phyloP scores from a whole-genome alignment of 352 stramenopile species.

The Globisporangium paroecandrum region DNA sequence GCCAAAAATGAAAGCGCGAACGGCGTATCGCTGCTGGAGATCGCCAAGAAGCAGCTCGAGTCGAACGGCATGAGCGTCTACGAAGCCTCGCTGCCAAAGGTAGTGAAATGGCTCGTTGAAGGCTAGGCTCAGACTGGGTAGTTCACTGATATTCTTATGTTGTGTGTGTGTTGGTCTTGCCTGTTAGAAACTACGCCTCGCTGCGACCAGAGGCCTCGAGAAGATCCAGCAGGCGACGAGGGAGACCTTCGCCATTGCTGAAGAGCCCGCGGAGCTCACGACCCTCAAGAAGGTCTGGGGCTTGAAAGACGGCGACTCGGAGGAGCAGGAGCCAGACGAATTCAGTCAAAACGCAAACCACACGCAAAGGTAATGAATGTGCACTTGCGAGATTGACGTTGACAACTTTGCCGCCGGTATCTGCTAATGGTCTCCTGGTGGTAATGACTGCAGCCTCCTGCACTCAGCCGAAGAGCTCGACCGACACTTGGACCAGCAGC shows the following conservation, averaged over 20 bases:
- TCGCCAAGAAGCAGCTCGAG: constrained; percentile 57
- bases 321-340: not conserved
- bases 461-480: constrained; percentile 39
- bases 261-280: constrained; percentile 41
- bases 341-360: not conserved
- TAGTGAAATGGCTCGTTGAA: constrained; percentile 10
- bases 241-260: constrained; percentile 30
- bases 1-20: constrained; percentile 13
- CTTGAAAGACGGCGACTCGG: constrained; percentile 16
- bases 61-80: constrained; percentile 41
- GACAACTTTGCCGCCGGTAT: not conserved
- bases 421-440: not conserved
- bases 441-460: constrained; percentile 28
- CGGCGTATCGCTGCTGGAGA: constrained; percentile 39
- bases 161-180: not conserved
- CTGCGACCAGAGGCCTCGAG: constrained; percentile 35
- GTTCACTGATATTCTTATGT: not conserved
- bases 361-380: constrained; percentile 8
- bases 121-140: not conserved
- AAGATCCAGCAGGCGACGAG: constrained; percentile 37
- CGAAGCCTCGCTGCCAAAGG: constrained; percentile 39
- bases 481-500: constrained; percentile 37
- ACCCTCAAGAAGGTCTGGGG: constrained; percentile 58
- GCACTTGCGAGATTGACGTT: not conserved
- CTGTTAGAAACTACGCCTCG: constrained; percentile 38